A percentile compares a stretch with the other conserved stretches of the same genome.
phyloP scores from a whole-genome alignment of 2,329 filamentous ascomycete genomes.

The Pestalotiopsis sp. region DNA sequence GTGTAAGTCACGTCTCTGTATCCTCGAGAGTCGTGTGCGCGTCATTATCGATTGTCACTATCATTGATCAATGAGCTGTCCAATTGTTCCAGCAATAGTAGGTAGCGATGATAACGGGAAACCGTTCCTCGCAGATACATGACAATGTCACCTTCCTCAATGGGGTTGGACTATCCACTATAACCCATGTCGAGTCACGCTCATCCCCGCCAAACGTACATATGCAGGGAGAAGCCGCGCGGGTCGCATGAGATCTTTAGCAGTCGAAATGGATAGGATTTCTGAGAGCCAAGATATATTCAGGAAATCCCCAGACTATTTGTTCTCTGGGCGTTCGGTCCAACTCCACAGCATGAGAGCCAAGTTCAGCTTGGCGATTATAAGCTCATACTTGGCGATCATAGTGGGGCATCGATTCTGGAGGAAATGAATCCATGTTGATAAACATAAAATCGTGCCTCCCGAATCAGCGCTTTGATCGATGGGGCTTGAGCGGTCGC shows the following conservation, averaged over 20 bases:
- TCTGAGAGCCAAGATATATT: neutral
- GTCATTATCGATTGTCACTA: neutral
- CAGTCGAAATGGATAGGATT: neutral
- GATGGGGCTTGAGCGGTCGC: too few species aligned
- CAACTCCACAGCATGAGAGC: neutral
- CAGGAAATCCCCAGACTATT: neutral
- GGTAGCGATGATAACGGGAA: neutral
- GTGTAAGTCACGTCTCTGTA: neutral
- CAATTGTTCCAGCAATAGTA: conserved; percentile 10
- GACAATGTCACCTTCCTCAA: conserved; percentile 9
- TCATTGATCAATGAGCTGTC: neutral
- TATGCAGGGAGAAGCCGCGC: neutral
- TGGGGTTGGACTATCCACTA: neutral
- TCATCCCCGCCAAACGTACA: neutral
- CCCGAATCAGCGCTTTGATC: too few species aligned
- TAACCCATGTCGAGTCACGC: neutral
- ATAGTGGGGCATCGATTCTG: neutral
- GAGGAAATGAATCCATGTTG: too few species aligned
- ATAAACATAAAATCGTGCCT: too few species aligned
- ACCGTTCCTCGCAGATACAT: neutral
- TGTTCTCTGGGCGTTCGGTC: neutral
- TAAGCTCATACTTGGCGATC: neutral
- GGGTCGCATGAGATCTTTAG: neutral
- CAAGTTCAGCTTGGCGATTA: neutral
- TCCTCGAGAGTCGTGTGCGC: neutral